These are phyloP conservation scores for Podila verticillata DNA, from an alignment of 192 early-diverging fungal species.

Conservation along the genomic window DNA sequence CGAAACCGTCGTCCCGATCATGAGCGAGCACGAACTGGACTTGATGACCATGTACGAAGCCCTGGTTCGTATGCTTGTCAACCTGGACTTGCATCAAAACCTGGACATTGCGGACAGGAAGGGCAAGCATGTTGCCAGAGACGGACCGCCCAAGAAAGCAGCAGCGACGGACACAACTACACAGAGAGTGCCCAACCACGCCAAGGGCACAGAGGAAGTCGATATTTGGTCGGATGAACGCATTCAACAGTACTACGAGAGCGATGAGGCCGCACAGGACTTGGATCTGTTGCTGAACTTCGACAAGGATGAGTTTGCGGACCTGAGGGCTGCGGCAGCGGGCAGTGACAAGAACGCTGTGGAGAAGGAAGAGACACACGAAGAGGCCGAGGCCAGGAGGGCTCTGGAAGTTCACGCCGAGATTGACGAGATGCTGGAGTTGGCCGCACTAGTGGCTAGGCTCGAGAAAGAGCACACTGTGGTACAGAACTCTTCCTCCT, in stretches of 20 bases:
- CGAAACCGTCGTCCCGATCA: constrained; percentile 23
- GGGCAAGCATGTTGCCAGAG: neutral
- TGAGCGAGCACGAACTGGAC: constrained; percentile 12
- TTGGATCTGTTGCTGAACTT: neutral
- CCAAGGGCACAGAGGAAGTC: neutral
- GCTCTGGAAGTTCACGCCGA: neutral
- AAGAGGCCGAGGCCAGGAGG: neutral
- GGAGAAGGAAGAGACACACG: neutral
- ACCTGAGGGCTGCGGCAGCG: no score
- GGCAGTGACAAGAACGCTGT: neutral
- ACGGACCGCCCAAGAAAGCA: neutral
- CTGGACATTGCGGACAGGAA: neutral
- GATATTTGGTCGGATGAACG: neutral
- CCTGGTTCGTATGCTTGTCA: constrained; percentile 13
- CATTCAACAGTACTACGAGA: neutral
- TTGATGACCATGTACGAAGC: constrained; percentile 27
- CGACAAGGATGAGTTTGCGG: neutral
- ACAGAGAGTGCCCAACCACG: neutral
- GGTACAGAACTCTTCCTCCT: neutral
- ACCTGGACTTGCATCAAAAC: constrained; percentile 14
- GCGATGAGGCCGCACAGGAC: neutral
- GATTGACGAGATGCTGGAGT: neutral
- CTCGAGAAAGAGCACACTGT: neutral
- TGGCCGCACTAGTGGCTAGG: neutral
- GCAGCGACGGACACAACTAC: no score